Conservation (phyloP, 768 basidiomycete genomes). For the Grammothele lineata region DNA sequence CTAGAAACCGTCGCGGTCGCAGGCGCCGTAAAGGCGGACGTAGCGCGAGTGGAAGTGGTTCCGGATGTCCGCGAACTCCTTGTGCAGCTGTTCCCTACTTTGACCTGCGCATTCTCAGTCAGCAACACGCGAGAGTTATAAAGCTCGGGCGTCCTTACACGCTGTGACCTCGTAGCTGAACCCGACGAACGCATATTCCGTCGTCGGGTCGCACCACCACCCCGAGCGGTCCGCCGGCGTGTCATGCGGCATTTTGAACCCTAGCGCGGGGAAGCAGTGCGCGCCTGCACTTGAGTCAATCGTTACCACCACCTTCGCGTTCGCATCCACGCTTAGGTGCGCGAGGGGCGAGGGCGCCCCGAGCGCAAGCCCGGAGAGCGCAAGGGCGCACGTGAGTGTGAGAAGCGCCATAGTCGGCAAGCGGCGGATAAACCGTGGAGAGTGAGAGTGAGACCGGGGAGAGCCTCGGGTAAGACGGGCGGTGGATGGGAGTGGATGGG, state of each 20-base stretch:
- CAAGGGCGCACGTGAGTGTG: constrained; percentile 3
- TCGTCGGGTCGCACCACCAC: constrained; percentile 54
- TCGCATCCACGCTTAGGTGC: not conserved
- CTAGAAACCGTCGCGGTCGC: constrained; percentile 39
- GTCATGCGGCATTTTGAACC: constrained; percentile 51
- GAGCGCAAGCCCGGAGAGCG: constrained; percentile 7
- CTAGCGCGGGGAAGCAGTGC: constrained; percentile 33
- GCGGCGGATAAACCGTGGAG: too few relatives aligned
- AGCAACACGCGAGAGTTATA: too few relatives aligned
- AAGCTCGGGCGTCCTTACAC: constrained; percentile 38
- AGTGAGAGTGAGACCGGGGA: too few relatives aligned
- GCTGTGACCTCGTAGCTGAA: constrained; percentile 72
- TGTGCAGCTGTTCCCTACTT: constrained; percentile 42
- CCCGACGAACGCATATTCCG: constrained; percentile 73
- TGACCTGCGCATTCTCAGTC: constrained; percentile 42
- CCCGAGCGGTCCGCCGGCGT: constrained; percentile 32
- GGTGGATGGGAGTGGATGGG: too few relatives aligned
- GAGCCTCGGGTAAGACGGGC: too few relatives aligned
- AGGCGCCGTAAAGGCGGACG: constrained; percentile 46
- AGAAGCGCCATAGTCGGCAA: constrained; percentile 1
- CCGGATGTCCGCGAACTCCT: constrained; percentile 59
- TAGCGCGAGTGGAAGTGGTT: constrained; percentile 60
- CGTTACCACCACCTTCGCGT: not conserved
- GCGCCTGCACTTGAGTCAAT: constrained; percentile 1
- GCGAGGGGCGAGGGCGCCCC: constrained; percentile 5